Conservation (phyloP, 176 grass and related monocot species). For the Carex littledalei region DNA sequence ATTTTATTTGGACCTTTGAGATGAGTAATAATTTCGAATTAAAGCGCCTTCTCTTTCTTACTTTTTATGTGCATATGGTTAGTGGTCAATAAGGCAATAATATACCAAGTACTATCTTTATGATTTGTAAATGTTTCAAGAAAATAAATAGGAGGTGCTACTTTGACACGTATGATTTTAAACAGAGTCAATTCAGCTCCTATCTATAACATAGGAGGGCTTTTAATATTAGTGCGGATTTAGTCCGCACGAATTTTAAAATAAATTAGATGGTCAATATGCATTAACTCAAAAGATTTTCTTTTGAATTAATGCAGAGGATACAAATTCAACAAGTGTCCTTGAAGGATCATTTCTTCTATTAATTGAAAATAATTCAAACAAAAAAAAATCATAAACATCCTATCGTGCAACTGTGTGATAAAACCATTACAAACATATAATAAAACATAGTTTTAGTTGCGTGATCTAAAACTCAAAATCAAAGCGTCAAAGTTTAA, state of each 20-base stretch:
- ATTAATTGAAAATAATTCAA: not conserved
- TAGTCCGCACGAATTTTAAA: no score
- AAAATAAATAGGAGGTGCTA: no score
- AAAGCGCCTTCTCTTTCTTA: not conserved
- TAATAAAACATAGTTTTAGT: not conserved
- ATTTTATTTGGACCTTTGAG: not conserved
- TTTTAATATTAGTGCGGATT: no score
- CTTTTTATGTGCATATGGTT: not conserved
- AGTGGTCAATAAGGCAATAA: not conserved
- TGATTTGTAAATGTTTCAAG: not conserved
- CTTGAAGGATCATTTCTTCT: not conserved
- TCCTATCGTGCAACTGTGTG: not conserved
- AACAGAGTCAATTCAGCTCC: no score
- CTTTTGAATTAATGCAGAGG: no score
- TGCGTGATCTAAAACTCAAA: not conserved
- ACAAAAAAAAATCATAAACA: not conserved
- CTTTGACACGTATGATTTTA: no score
- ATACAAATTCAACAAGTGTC: not conserved
- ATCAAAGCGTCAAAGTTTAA: not conserved
- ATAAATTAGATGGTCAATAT: no score
- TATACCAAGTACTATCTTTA: not conserved
- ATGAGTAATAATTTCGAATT: slow-evolving; percentile 1
- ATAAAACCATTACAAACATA: not conserved
- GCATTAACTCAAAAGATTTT: no score
- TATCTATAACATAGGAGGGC: no score